Percentiles rank a stretch among this genome's conserved stretches.
Conservation (phyloP, 306 rosid species). For the Corylus avellana region DNA sequence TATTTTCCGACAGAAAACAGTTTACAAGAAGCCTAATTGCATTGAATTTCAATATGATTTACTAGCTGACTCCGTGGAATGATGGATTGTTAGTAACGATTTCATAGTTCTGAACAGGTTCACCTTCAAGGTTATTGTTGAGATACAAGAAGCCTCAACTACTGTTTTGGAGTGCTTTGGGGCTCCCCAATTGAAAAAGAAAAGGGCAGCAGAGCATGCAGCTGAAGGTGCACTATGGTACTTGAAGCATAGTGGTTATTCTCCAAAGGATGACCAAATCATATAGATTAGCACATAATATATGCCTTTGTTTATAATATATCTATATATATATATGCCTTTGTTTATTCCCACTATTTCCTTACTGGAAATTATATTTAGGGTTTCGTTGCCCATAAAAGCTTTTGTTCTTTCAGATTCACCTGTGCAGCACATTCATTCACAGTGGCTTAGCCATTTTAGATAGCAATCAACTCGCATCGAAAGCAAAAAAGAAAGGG, state of each 20-base stretch:
- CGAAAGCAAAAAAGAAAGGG: background rate
- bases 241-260: constrained; percentile 40
- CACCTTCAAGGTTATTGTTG: constrained; percentile 58
- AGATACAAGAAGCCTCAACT: constrained; percentile 30
- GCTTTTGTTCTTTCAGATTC: background rate
- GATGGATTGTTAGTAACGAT: background rate
- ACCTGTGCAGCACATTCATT: too few species aligned
- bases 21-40: too few species aligned
- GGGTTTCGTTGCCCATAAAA: too few species aligned
- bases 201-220: constrained; percentile 59
- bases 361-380: too few species aligned
- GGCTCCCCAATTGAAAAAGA: constrained; percentile 52
- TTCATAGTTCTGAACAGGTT: constrained; percentile 43
- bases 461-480: too few species aligned
- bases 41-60: too few species aligned
- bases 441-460: too few species aligned
- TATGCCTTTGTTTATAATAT: background rate
- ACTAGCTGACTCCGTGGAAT: too few species aligned
- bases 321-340: background rate
- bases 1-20: too few species aligned
- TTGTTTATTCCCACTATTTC: background rate
- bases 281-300: background rate
- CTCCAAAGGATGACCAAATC: constrained; percentile 22
- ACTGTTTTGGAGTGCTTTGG: constrained; percentile 56
- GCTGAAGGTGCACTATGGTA: constrained; percentile 73